phyloP scores from a whole-genome alignment of 2,329 filamentous ascomycete species.

The Clonostachys solani region DNA sequence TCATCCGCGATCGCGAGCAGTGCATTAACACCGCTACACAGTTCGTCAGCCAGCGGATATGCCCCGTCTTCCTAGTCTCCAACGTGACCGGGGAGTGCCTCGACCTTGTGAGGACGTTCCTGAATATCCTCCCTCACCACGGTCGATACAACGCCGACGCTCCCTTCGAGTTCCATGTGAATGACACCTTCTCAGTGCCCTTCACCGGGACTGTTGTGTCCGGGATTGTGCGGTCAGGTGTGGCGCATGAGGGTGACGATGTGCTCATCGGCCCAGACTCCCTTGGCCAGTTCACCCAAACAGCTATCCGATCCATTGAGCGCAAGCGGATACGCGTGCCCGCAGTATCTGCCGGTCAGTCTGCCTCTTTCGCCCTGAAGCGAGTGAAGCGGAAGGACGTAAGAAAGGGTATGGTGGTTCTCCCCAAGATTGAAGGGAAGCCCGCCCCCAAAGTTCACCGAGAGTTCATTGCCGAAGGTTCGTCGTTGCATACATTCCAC shows the following conservation, averaged over 20 bases:
- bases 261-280: conserved; percentile 88
- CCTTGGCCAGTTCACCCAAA: conserved; percentile 82
- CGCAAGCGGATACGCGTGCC: conserved; percentile 88
- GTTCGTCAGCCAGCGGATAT: conserved; percentile 92
- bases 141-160: conserved; percentile 86
- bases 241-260: conserved; percentile 85
- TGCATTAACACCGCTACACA: conserved; percentile 94
- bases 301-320: conserved; percentile 87
- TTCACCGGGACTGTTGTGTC: conserved; percentile 96
- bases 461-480: conserved; percentile 77
- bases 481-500: conserved; percentile 6
- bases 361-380: conserved; percentile 85
- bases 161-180: conserved; percentile 91
- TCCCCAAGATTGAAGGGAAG: conserved; percentile 75
- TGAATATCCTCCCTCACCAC: conserved; percentile 93
- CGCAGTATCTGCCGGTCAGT: conserved; percentile 85
- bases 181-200: conserved; percentile 96
- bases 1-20: conserved; percentile 87
- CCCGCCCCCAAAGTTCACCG: conserved; percentile 66
- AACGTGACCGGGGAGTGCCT: conserved; percentile 94
- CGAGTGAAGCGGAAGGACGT: conserved; percentile 88
- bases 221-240: conserved; percentile 83
- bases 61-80: conserved; percentile 95
- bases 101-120: conserved; percentile 84
- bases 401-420: conserved; percentile 94